phyloP scores from a whole-genome alignment of 176 grass and related monocot species.

The Cenchrus purpureus region DNA sequence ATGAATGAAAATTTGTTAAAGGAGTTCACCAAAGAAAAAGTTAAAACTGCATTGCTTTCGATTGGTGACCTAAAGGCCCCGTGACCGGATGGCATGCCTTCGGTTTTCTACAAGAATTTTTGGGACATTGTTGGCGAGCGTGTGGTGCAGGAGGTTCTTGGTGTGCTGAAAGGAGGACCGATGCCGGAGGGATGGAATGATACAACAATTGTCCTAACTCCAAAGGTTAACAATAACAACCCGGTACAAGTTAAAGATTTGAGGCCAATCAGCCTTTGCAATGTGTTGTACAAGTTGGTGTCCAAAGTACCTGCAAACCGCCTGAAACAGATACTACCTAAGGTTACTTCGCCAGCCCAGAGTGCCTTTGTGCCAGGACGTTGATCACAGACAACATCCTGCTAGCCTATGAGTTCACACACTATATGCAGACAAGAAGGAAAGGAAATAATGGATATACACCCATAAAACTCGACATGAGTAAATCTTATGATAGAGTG shows the following conservation, averaged over 20 bases:
- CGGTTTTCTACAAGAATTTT: neutral
- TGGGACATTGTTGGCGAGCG: neutral
- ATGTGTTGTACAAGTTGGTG: neutral
- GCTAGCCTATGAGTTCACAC: too few relatives aligned
- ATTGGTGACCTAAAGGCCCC: neutral
- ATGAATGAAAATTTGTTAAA: neutral
- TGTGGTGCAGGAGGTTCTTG: too few relatives aligned
- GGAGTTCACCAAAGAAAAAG: neutral
- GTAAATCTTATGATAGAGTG: too few relatives aligned
- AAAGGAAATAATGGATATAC: too few relatives aligned
- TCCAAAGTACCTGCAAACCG: neutral
- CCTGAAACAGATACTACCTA: neutral
- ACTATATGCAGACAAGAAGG: too few relatives aligned
- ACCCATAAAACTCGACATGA: too few relatives aligned
- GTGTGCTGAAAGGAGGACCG: neutral
- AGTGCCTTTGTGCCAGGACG: too few relatives aligned
- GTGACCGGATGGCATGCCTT: neutral
- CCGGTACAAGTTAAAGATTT: neutral
- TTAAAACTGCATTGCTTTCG: fast-evolving
- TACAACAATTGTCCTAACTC: neutral
- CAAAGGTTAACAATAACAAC: neutral
- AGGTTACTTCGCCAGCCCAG: neutral
- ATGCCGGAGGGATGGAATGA: neutral
- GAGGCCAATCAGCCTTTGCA: neutral
- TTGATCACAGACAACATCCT: too few relatives aligned